phyloP scores from a whole-genome alignment of 2,329 filamentous ascomycete genomes.

The Fusarium tricinctum region DNA sequence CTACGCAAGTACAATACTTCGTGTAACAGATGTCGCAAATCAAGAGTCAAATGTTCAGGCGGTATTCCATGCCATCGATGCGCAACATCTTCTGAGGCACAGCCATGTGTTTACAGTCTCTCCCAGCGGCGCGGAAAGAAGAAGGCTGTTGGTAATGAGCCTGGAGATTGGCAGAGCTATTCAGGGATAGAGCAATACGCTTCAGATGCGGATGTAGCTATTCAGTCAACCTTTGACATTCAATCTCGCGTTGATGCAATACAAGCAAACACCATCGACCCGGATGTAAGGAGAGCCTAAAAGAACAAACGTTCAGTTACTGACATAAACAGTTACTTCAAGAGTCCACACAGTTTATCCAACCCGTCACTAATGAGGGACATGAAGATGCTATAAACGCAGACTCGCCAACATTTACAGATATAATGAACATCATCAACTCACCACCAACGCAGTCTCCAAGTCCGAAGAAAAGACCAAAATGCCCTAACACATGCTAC shows the following conservation, averaged over 20 bases:
- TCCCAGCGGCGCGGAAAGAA: constrained; percentile 22
- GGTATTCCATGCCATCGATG: constrained; percentile 14
- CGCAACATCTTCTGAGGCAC: background rate
- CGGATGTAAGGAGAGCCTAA: background rate
- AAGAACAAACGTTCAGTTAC: background rate
- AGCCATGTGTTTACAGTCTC: constrained; percentile 10
- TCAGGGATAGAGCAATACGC: too few relatives aligned
- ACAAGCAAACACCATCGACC: background rate
- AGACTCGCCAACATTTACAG: constrained; percentile 13
- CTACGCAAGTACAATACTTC: constrained; percentile 16
- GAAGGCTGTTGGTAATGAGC: background rate
- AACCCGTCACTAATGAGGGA: background rate
- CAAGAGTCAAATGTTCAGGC: constrained; percentile 20
- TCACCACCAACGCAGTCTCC: background rate
- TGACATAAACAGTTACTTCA: background rate
- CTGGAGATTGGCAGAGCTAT: rapidly evolving
- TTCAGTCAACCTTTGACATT: background rate
- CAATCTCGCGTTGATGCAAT: too few relatives aligned
- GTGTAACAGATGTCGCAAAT: constrained; percentile 24
- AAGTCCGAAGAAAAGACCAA: constrained; percentile 3
- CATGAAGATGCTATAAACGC: background rate
- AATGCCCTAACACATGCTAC: constrained; percentile 9
- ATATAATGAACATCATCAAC: constrained; percentile 8
- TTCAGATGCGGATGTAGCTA: background rate
- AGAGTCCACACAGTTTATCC: background rate